Conservation (phyloP, 176 grass and related monocot species). For the Aegilops bicornis region DNA sequence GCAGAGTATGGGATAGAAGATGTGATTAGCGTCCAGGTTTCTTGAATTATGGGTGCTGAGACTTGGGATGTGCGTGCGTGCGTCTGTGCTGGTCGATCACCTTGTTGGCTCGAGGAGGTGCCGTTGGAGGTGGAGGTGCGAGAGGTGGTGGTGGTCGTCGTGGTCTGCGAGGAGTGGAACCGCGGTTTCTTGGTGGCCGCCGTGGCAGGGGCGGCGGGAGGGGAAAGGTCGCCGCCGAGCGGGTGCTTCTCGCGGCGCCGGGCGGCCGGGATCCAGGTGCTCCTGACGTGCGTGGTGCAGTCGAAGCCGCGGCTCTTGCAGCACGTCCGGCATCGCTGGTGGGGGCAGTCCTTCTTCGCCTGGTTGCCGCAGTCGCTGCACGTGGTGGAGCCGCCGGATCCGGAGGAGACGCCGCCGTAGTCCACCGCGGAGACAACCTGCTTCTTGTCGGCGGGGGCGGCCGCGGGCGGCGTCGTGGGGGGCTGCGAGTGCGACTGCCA, state of each 20-base stretch:
- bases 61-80: neutral
- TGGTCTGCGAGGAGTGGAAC: slow-evolving; percentile 54
- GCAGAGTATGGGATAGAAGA: neutral
- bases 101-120: slow-evolving; percentile 91
- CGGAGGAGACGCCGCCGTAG: slow-evolving; percentile 26
- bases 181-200: slow-evolving; percentile 56
- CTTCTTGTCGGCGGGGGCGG: slow-evolving; percentile 41
- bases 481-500: slow-evolving; percentile 53
- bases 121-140: slow-evolving; percentile 63
- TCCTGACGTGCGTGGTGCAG: slow-evolving; percentile 79
- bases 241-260: slow-evolving; percentile 64
- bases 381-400: slow-evolving; percentile 17
- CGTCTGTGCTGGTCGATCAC: slow-evolving; percentile 16
- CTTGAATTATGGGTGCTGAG: neutral
- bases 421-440: slow-evolving; percentile 51
- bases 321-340: slow-evolving; percentile 77
- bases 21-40: neutral
- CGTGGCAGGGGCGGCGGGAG: neutral
- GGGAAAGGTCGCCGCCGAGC: neutral
- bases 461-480: neutral
- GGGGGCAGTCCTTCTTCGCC: slow-evolving; percentile 81
- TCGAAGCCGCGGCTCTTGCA: slow-evolving; percentile 87
- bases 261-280: slow-evolving; percentile 84
- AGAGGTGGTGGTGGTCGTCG: slow-evolving; percentile 49
- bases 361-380: slow-evolving; percentile 94